These are phyloP conservation scores for Argentina anserina DNA, from an alignment of 306 rosid genomes.

Conservation along the genomic window DNA sequence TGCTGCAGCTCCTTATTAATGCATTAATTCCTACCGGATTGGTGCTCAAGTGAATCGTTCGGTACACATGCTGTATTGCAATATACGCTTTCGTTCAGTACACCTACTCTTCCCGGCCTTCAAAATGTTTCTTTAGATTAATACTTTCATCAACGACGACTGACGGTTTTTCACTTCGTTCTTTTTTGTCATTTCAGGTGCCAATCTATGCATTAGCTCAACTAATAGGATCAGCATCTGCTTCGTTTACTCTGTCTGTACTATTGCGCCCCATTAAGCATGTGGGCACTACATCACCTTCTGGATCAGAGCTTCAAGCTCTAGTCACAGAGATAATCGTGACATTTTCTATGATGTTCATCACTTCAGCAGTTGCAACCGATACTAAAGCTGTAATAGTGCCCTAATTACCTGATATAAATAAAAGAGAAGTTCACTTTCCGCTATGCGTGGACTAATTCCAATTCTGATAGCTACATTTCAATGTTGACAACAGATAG, in stretches of 20 bases:
- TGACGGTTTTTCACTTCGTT: no score
- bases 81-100: no score
- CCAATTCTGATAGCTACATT: background rate
- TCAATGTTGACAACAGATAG: constrained; percentile 32
- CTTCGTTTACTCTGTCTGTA: constrained; percentile 49
- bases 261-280: constrained; percentile 46
- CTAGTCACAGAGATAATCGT: constrained; percentile 55
- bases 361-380: constrained; percentile 67
- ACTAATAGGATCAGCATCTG: constrained; percentile 63
- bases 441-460: no score
- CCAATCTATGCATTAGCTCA: constrained; percentile 75
- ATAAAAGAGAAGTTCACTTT: no score
- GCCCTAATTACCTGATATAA: background rate
- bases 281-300: constrained; percentile 62
- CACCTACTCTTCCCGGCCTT: no score
- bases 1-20: background rate
- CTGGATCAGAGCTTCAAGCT: constrained; percentile 53
- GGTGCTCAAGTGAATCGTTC: no score
- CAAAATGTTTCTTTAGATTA: no score
- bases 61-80: no score
- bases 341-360: constrained; percentile 70
- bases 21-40: no score
- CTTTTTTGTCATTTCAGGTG: constrained; percentile 45
- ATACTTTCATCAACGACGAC: no score
- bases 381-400: constrained; percentile 66